Conservation (phyloP, 2,329 filamentous ascomycete species). For the Aspergillus fructus region DNA sequence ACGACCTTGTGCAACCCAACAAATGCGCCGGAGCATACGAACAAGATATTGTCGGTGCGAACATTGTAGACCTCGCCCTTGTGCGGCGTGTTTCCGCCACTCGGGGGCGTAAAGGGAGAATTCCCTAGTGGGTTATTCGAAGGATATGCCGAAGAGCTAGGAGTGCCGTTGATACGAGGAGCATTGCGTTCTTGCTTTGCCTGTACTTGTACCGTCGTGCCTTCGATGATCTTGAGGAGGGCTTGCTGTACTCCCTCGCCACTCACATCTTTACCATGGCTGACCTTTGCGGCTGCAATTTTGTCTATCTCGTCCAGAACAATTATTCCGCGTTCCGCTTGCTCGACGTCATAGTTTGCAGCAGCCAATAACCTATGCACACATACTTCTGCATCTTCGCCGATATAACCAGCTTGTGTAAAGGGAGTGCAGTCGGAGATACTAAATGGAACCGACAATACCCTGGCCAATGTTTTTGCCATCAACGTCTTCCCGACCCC, state of each 20-base stretch:
- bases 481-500: conserved; percentile 97
- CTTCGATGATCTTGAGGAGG: conserved; percentile 91
- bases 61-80: conserved; percentile 68
- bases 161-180: conserved; percentile 37
- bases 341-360: conserved; percentile 81
- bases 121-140: conserved; percentile 39
- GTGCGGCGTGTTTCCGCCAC: conserved; percentile 31
- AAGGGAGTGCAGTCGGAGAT: conserved; percentile 96
- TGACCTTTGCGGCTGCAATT: conserved; percentile 82
- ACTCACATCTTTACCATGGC: conserved; percentile 88
- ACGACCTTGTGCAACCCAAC: conserved; percentile 87
- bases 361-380: conserved; percentile 88
- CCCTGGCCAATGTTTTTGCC: conserved; percentile 80
- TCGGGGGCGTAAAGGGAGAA: conserved; percentile 29
- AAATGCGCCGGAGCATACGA: conserved; percentile 95
- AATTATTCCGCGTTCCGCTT: conserved; percentile 87
- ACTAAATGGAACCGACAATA: conserved; percentile 91
- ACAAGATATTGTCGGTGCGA: conserved; percentile 93
- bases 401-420: conserved; percentile 95
- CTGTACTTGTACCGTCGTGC: conserved; percentile 87
- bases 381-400: conserved; percentile 94
- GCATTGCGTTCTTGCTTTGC: conserved; percentile 63
- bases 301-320: conserved; percentile 98
- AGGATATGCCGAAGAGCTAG: conserved; percentile 34
- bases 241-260: conserved; percentile 97